These are phyloP conservation scores for Teratosphaeria epicoccoides DNA, from an alignment of 2,329 filamentous ascomycete species.

Conservation along the genomic window DNA sequence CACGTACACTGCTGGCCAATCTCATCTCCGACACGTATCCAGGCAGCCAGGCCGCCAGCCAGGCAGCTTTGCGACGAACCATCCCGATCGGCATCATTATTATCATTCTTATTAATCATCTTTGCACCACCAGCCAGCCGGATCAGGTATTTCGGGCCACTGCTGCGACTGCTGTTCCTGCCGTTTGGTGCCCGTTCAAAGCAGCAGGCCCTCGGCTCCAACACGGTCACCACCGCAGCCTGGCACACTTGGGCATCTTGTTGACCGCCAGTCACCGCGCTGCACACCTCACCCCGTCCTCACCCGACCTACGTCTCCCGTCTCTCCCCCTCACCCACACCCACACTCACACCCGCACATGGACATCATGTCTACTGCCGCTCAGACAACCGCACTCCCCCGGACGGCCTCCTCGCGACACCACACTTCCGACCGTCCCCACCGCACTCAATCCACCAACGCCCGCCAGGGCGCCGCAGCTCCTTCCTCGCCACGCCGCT, in stretches of 20 bases:
- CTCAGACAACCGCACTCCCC: conserved; percentile 36
- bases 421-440: conserved; percentile 35
- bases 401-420: conserved; percentile 40
- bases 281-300: too few relatives aligned
- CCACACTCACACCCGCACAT: neutral
- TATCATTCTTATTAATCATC: too few relatives aligned
- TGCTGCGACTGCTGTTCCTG: neutral
- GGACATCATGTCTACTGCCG: conserved; percentile 34
- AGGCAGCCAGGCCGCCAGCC: neutral
- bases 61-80: too few relatives aligned
- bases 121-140: neutral
- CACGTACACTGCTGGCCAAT: too few relatives aligned
- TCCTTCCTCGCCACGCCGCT: conserved; percentile 25
- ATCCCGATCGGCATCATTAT: too few relatives aligned
- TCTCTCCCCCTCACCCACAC: neutral
- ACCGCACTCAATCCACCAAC: conserved; percentile 28
- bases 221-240: too few relatives aligned
- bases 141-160: neutral
- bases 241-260: too few relatives aligned
- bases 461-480: conserved; percentile 20
- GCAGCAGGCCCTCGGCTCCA: conserved; percentile 1
- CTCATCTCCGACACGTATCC: neutral
- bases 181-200: neutral
- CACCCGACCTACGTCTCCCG: neutral
- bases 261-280: too few relatives aligned